phyloP scores from a whole-genome alignment of 140 eudicot genomes.

The Oenanthe javanica region DNA sequence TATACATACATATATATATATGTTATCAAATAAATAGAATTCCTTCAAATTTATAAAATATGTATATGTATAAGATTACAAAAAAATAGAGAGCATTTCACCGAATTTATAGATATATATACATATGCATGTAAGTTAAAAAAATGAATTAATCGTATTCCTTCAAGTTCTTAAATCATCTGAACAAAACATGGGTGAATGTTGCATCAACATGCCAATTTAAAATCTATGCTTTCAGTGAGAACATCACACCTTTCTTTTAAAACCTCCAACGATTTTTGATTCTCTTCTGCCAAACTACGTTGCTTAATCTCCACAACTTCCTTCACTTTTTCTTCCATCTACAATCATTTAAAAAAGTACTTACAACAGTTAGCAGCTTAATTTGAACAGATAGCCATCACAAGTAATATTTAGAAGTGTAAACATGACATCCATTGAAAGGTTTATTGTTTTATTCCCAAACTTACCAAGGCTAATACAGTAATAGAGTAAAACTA shows the following conservation, averaged over 20 bases:
- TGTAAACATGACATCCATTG: conserved; percentile 2
- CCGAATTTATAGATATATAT: no score
- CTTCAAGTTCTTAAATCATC: neutral
- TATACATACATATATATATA: no score
- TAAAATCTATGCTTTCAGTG: neutral
- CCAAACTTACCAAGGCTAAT: neutral
- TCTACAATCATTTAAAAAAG: conserved; percentile 31
- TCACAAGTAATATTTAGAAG: neutral
- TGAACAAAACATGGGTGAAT: neutral
- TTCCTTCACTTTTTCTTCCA: conserved; percentile 98
- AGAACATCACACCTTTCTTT: conserved; percentile 67
- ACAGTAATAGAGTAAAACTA: neutral
- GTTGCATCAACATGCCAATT: conserved; percentile 1
- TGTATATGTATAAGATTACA: neutral
- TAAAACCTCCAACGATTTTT: conserved; percentile 75
- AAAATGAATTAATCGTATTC: neutral
- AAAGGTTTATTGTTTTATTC: neutral
- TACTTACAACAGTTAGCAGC: conserved; percentile 9
- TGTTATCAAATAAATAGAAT: neutral
- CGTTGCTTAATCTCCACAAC: conserved; percentile 96
- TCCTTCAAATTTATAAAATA: neutral
- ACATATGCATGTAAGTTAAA: neutral
- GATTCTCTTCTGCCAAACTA: conserved; percentile 95
- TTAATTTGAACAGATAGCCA: neutral
- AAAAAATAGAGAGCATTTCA: no score